Evolutionary conservation across 2,329 filamentous ascomycete species (phyloP).

Genomic region (Ascochyta rabiei): DNA sequence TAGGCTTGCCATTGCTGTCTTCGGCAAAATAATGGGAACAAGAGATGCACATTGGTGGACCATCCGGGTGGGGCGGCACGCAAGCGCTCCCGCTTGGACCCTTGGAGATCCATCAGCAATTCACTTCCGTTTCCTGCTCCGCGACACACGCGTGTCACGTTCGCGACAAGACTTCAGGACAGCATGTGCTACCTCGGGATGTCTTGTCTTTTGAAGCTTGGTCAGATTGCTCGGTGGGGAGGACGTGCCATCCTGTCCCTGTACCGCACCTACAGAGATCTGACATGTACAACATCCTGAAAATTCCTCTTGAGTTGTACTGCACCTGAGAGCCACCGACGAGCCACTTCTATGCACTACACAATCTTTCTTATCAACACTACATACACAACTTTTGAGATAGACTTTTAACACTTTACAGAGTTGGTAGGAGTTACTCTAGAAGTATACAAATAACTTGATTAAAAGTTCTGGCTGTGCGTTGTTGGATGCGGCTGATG

Average conservation of each 20-base stretch:
- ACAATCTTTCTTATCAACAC: too few species aligned
- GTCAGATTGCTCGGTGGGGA: not conserved
- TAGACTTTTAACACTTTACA: too few species aligned
- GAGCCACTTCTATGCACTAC: too few species aligned
- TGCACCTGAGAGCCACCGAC: too few species aligned
- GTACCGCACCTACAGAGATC: conserved; percentile 1
- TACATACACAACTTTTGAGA: too few species aligned
- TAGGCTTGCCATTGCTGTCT: too few species aligned
- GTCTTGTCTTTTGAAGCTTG: conserved; percentile 10
- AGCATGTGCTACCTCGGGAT: conserved; percentile 3
- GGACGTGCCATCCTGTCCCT: conserved; percentile 9
- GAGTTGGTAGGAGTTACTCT: too few species aligned
- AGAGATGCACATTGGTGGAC: not conserved
- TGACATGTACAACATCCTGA: not conserved
- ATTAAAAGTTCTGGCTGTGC: too few species aligned
- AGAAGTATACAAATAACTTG: too few species aligned
- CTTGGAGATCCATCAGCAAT: not conserved
- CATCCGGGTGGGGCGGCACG: not conserved
- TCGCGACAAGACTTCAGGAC: conserved; percentile 1
- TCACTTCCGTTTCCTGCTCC: not conserved
- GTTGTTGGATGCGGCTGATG: too few species aligned
- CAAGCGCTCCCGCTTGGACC: conserved; percentile 2
- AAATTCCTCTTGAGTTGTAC: not conserved
- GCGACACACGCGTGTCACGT: not conserved
- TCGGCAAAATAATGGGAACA: too few species aligned